Base-by-base conservation (phyloP, 129 eudicot genomes). In the Heracleum sosnowskyi region DNA sequence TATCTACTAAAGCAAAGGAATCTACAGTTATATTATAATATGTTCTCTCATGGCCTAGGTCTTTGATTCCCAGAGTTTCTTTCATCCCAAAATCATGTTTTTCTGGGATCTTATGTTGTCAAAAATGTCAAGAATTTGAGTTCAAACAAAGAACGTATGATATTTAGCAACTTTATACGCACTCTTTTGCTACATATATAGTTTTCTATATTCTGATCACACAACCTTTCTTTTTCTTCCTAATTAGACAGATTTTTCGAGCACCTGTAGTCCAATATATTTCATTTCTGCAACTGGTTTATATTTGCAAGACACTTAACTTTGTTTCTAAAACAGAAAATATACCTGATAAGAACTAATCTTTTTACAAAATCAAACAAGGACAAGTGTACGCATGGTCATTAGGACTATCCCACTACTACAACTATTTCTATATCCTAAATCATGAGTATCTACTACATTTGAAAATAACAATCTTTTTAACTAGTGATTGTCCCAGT, bases 351-450 rank as follows among this genome's bases (percentile, higher is more conserved):
- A 57, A 57, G 13, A 24, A 60, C 5, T 10, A 7, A 60, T 26
- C 13, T 57, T 8, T 11, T 2, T 0, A 26, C n/a, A 2, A 26
- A 60, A 60, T 10, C 6, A 60, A 60, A 12, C 68, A 60, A n/a
- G 33, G 68, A 26, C 68, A 60, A 0, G 68, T n/a, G 33, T 60
- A 10, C 29, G 29, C 16, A 60, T 60, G 68, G 68, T 60, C 68
- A 60, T 26, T 60, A 60, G 68, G 68, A 60, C 68, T 26, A 60
- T 60, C 68, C 68, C 68, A 70, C 75, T 36, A 39, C 28, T 70
- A 18, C 45, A 40, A 37, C 47, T 17, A 70, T 66, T 66, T 66
- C 39, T 31, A 37, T 24, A 35, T 70, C 45, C 46, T 40, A 70
- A 37, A 17, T 22, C 42, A 34, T 69, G 42, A 69, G 18, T 31